A percentile compares a stretch with the other conserved stretches of the same genome.
Evolutionary conservation across 2,329 filamentous ascomycete genomes (phyloP).

Genomic region (Gnomoniopsis sp.): DNA sequence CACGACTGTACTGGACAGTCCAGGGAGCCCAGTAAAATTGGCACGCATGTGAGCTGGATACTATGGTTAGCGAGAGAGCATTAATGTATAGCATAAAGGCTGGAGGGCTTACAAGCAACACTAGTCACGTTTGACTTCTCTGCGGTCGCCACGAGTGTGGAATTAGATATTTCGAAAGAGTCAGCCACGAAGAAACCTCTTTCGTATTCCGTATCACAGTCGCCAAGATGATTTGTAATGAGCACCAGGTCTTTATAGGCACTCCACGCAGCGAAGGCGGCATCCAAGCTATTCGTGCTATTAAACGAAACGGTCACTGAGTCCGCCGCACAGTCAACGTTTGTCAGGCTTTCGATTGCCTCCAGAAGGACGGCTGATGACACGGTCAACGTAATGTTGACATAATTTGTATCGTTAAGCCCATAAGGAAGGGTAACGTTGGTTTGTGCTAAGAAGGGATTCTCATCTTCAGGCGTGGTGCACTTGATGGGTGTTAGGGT

Average conservation of each 20-base stretch:
- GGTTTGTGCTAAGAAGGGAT: neutral
- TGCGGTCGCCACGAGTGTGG: neutral
- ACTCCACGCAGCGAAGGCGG: constrained; percentile 8
- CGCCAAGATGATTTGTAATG: constrained; percentile 12
- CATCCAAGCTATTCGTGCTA: neutral
- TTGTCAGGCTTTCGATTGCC: constrained; percentile 1
- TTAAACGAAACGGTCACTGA: constrained; percentile 7
- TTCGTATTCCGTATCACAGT: constrained; percentile 12
- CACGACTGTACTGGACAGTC: neutral
- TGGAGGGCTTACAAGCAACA: neutral
- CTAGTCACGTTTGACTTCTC: constrained; percentile 4
- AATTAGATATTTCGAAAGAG: neutral
- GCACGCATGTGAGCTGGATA: constrained; percentile 10
- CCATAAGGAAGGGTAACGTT: constrained; percentile 9
- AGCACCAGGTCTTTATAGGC: constrained; percentile 4
- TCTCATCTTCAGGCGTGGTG: neutral
- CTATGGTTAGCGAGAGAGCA: neutral
- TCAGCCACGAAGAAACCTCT: constrained; percentile 13
- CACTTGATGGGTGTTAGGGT: constrained; percentile 7
- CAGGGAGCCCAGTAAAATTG: constrained; percentile 10
- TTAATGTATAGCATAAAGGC: no score
- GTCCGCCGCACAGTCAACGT: constrained; percentile 6
- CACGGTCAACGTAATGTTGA: constrained; percentile 8
- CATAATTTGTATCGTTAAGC: neutral
- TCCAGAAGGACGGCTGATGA: constrained; percentile 8